These are phyloP conservation scores for Cryomyces minteri DNA, from an alignment of 495 filamentous ascomycete genomes.

Conservation along the genomic window DNA sequence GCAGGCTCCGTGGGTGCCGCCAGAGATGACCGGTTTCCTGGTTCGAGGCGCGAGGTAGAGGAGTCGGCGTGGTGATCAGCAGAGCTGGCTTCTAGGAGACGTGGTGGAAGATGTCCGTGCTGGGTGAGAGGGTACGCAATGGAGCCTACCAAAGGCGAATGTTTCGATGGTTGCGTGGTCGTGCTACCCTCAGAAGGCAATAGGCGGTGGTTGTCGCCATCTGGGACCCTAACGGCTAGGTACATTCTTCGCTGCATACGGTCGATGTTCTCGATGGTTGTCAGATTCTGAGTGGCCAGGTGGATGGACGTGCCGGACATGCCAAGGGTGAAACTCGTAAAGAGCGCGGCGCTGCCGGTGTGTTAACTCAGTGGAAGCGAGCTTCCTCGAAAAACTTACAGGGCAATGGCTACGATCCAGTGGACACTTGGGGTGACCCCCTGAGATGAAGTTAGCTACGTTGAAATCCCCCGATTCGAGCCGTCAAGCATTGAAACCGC, in stretches of 20 bases:
- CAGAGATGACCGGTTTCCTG: too few species aligned
- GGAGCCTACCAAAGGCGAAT: too few species aligned
- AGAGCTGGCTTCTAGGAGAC: too few species aligned
- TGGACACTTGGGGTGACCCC: conserved; percentile 23
- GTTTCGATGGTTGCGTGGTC: too few species aligned
- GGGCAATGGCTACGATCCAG: conserved; percentile 33
- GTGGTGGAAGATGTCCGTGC: too few species aligned
- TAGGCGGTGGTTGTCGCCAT: not conserved
- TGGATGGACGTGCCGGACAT: conserved; percentile 57
- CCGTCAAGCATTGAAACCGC: not conserved
- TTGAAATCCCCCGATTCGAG: not conserved
- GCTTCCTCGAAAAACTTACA: conserved; percentile 22
- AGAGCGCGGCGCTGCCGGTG: conserved; percentile 35
- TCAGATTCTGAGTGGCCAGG: conserved; percentile 22
- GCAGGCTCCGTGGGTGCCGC: too few species aligned
- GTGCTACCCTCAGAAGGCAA: not conserved
- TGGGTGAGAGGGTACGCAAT: too few species aligned
- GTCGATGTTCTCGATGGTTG: conserved; percentile 5
- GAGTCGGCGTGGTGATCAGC: too few species aligned
- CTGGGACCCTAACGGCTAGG: not conserved
- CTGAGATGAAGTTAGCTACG: conserved; percentile 5
- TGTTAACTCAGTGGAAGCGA: conserved; percentile 2
- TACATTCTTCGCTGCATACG: not conserved
- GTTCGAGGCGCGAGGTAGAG: too few species aligned
- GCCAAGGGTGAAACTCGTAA: conserved; percentile 52